These are phyloP conservation scores for Oryza nivara DNA, from an alignment of 176 grass and related monocot species.

Conservation along the genomic window DNA sequence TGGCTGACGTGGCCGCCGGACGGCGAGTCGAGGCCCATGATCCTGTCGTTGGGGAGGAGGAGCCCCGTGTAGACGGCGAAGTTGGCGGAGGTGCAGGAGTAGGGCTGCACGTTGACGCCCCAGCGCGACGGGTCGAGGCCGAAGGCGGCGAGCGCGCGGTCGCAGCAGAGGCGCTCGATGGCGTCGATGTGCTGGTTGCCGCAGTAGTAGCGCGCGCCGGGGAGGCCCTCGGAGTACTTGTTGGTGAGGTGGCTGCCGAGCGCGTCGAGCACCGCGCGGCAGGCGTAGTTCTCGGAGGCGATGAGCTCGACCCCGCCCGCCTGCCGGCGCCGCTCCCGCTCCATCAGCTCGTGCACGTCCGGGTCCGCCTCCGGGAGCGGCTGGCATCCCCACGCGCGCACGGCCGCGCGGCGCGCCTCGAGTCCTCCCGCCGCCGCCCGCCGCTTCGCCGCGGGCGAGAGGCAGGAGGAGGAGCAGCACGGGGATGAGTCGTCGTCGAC, in stretches of 20 bases:
- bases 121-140: constrained; percentile 67
- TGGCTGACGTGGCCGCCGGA: constrained; percentile 99
- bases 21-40: constrained; percentile 91
- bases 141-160: constrained; percentile 73
- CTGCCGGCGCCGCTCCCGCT: constrained; percentile 76
- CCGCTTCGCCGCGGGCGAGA: constrained; percentile 47
- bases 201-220: constrained; percentile 78
- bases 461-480: constrained; percentile 55
- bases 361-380: constrained; percentile 73
- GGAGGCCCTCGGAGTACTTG: constrained; percentile 93
- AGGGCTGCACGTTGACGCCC: constrained; percentile 95
- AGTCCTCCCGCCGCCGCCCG: constrained; percentile 25
- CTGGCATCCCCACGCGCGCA: constrained; percentile 79
- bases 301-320: constrained; percentile 88
- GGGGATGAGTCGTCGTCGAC: constrained; percentile 52
- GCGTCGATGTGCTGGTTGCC: constrained; percentile 92
- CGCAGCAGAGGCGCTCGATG: constrained; percentile 82
- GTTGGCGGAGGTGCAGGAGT: constrained; percentile 96
- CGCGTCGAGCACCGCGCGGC: constrained; percentile 89
- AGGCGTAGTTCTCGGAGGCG: constrained; percentile 95
- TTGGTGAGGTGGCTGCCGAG: constrained; percentile 99
- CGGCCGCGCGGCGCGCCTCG: constrained; percentile 56
- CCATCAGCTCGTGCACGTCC: constrained; percentile 78
- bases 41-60: constrained; percentile 81
- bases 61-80: constrained; percentile 89